phyloP scores from a whole-genome alignment of 139 green algal species.

The Raphidocelis subcapitata region DNA sequence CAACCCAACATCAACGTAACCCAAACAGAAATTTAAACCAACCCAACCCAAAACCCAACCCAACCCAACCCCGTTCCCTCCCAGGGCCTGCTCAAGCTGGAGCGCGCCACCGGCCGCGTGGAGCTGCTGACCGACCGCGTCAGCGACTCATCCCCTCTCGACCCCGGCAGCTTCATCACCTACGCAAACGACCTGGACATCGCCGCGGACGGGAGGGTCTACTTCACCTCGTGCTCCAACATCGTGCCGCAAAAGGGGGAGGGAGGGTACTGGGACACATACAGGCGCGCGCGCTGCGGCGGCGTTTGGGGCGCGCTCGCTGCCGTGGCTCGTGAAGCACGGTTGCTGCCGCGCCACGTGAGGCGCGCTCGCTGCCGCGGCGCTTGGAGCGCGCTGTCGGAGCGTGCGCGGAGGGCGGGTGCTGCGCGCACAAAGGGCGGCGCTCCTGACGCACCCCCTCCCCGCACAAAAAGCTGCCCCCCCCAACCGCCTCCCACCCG shows the following conservation, averaged over 20 bases:
- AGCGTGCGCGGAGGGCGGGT: too few relatives aligned
- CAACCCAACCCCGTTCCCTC: too few relatives aligned
- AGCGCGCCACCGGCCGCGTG: slow-evolving; percentile 10
- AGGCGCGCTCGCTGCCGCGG: too few relatives aligned
- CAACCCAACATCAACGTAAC: slow-evolving; percentile 34
- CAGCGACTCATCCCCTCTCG: slow-evolving; percentile 11
- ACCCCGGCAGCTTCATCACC: slow-evolving; percentile 32
- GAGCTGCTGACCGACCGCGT: slow-evolving; percentile 31
- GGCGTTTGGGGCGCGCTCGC: too few relatives aligned
- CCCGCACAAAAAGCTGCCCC: background rate
- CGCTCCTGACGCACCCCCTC: too few relatives aligned
- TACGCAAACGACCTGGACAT: slow-evolving; percentile 76
- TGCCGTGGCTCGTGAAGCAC: too few relatives aligned
- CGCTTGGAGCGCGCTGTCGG: too few relatives aligned
- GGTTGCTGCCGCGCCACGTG: too few relatives aligned
- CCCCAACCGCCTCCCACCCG: background rate
- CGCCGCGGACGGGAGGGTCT: slow-evolving; percentile 52
- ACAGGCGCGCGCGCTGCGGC: background rate
- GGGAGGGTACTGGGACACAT: background rate
- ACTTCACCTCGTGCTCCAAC: slow-evolving; percentile 52
- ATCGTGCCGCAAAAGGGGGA: background rate
- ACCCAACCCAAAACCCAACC: slow-evolving; percentile 7
- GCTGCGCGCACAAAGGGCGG: too few relatives aligned
- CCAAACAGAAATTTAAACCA: slow-evolving; percentile 35
- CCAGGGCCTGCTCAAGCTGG: slow-evolving; percentile 39